Evolutionary conservation across 164 flowering plant genomes (phyloP).

Genomic region (Aristolochia californica): DNA sequence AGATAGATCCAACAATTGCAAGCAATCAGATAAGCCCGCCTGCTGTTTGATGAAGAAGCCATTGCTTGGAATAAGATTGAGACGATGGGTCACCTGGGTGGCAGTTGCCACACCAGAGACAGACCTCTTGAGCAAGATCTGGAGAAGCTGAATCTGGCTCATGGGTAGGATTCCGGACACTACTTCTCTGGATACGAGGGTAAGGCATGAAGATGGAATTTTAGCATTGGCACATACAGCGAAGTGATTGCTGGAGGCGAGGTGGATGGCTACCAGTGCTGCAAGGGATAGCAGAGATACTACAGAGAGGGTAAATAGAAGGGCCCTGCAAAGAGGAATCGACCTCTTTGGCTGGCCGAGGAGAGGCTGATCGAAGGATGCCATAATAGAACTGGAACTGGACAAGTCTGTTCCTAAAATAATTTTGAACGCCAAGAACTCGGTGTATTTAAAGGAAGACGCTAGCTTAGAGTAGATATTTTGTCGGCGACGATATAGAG

Average conservation of each 20-base stretch:
- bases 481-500: too few relatives aligned
- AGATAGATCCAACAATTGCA: conserved; percentile 32
- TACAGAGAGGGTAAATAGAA: conserved; percentile 13
- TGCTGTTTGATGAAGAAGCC: conserved; percentile 17
- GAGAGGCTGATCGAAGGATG: conserved; percentile 17
- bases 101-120: conserved; percentile 6
- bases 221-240: conserved; percentile 6
- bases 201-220: conserved; percentile 20
- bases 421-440: too few relatives aligned
- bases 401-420: too few relatives aligned
- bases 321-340: conserved; percentile 12
- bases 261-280: conserved; percentile 7
- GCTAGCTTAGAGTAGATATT: too few relatives aligned
- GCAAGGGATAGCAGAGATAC: conserved; percentile 16
- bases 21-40: conserved; percentile 30
- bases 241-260: neutral
- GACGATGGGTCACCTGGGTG: conserved; percentile 3
- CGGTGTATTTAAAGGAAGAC: too few relatives aligned
- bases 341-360: conserved; percentile 10
- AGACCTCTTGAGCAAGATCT: conserved; percentile 13
- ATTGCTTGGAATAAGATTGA: conserved; percentile 6
- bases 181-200: conserved; percentile 14
- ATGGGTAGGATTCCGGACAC: neutral
- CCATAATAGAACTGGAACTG: conserved; percentile 2
- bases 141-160: conserved; percentile 5